These are phyloP conservation scores for Linnemannia exigua DNA, from an alignment of 192 early-diverging fungal species.

Conservation along the genomic window DNA sequence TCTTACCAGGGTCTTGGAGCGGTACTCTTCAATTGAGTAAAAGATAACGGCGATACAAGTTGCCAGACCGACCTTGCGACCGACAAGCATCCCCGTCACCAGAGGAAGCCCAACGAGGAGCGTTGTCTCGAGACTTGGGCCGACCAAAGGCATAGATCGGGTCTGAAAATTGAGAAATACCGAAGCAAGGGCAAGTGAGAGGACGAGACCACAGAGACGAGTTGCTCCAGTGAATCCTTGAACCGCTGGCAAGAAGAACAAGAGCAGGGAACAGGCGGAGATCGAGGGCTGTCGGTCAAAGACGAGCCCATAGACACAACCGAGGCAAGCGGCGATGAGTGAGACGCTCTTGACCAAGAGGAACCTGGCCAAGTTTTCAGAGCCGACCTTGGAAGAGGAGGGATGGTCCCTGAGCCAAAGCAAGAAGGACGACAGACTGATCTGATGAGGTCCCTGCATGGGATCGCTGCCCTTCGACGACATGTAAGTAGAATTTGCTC, in stretches of 20 bases:
- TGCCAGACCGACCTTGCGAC: conserved; percentile 38
- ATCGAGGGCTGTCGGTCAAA: conserved; percentile 40
- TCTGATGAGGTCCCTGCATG: conserved; percentile 19
- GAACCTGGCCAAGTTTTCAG: conserved; percentile 41
- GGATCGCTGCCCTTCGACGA: conserved; percentile 13
- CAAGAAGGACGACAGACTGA: conserved; percentile 30
- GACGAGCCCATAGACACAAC: conserved; percentile 46
- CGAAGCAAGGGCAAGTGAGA: conserved; percentile 18
- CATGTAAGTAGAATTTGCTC: neutral
- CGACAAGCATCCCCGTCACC: conserved; percentile 43
- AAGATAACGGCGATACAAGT: conserved; percentile 36
- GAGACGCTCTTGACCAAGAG: conserved; percentile 40
- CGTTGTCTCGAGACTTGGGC: conserved; percentile 45
- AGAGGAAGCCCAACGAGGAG: conserved; percentile 36
- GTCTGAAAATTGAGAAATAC: conserved; percentile 37
- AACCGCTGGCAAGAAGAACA: conserved; percentile 51
- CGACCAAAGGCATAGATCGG: conserved; percentile 33
- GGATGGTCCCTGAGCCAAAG: conserved; percentile 49
- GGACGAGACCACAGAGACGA: conserved; percentile 30
- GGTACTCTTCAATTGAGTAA: conserved; percentile 48
- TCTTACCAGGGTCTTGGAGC: conserved; percentile 30
- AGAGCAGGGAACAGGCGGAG: conserved; percentile 28
- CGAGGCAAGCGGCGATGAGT: conserved; percentile 39
- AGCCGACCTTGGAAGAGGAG: conserved; percentile 36
- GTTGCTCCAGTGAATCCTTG: conserved; percentile 50